Evolutionary conservation across 345 rosid genomes (phyloP), one percentile per base, ranked within the genome.

Genomic region (Eutrema heterophyllum): DNA sequence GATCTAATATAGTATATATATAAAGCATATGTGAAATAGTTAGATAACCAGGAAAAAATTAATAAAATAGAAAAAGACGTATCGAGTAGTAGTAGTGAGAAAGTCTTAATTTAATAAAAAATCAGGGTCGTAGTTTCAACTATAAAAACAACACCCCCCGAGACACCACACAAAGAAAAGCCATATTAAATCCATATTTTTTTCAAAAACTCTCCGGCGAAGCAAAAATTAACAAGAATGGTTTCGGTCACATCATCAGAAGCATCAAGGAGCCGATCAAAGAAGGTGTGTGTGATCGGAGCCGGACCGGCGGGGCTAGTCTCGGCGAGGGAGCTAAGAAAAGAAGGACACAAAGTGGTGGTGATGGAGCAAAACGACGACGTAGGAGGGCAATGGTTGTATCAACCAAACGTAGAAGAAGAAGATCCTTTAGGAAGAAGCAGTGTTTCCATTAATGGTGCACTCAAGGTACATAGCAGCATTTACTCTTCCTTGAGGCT

Each of bases 271-370:
- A 44, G 16, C 33, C 52, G 51, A 8, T 68, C 66, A 75, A 66
- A 78, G 72, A 87, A 86, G 88, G 97, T 94, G 3, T 89, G 97
- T 58, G 98, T 94, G 64, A 94, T 94, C n/a, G 98, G 98, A 0
- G 97, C 97, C 2, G 98, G 98, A 51, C 91, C 97, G 0, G 81
- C 98, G 13, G 98, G 98, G 55, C 84, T 94, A 38, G 97, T 87
- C 55, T 88, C 89, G 1, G 96, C 93, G 9, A 86, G 95, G 68
- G 98, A 94, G 86, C 75, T 94, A 43, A 84, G 88, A 66, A 91
- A 89, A 74, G 96, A 88, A 80, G 97, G 96, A 1, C 97, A 91
- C 68, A 61, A 5, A 0, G 95, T 79, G 75, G 91, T 87, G 57
- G 89, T 91, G 0, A 32, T 89, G 81, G 98, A 94, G 63, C 98